Base-by-base conservation (phyloP, 2,329 filamentous ascomycete genomes). In the Microascus cirrosus region DNA sequence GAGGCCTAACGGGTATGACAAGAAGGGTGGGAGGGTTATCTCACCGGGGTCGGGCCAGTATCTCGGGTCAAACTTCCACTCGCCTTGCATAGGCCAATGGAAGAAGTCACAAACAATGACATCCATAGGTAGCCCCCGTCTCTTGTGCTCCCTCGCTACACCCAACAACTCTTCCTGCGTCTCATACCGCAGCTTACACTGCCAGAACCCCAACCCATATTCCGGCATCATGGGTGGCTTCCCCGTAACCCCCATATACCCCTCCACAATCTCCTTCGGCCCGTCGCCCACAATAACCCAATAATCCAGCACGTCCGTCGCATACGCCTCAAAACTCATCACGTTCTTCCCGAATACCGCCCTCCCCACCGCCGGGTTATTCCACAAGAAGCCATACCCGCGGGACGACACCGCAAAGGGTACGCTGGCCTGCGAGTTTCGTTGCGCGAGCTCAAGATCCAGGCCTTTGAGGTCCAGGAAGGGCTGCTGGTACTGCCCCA, bases 401-500 rank as follows among this genome's bases (percentile, higher is more conserved):
- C 74, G 71, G 2, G 77, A 82, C 0, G 80, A 84, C 0, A 86
- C 64, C 0, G 78, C 76, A 65, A 86, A 87, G 0, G 84, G 84
- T 0, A 87, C 77, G 56, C 77, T 83, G 4, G 83, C 83, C 66
- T 87, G 84, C 0, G 82, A 85, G 64, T 87, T 87, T 1, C 83
- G 77, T 36, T 87, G 84, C 0, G 84, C 83, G 3, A 87, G 74
- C 64, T 87, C 84, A 1, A 86, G 67, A 59, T 86, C 82, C 0
- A 72, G 65, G 0, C 84, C 84, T 62, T 86, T 86, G 55, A 86
- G 72, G 64, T 86, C 75, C 20, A 87, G 70, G 56, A 73, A 76
- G 0, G 81, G 79, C 62, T 87, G 83, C 63, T 87, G 84, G 60
- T 87, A 86, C 67, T 87, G 84, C 0, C 84, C 84, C 83, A 86